Evolutionary conservation across 2,329 filamentous ascomycete genomes (phyloP).

Genomic region (Scedosporium apiospermum): DNA sequence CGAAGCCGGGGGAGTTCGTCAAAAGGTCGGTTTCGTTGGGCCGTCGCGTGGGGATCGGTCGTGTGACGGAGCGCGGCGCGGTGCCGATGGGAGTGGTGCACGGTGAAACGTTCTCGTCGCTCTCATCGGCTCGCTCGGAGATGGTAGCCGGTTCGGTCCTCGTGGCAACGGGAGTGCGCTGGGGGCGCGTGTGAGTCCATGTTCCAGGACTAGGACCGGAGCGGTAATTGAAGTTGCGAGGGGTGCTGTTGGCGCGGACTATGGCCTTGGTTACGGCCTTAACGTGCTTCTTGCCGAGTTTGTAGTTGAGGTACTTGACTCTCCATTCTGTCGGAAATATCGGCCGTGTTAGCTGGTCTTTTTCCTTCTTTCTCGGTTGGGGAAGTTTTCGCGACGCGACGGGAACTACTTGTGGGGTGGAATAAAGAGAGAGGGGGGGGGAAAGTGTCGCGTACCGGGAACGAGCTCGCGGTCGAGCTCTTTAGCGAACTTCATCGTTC

Average conservation of each 20-base stretch:
- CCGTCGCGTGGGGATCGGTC: constrained; percentile 6
- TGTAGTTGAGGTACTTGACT: constrained; percentile 90
- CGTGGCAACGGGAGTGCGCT: constrained; percentile 16
- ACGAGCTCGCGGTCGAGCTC: constrained; percentile 83
- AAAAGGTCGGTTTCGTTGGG: constrained; percentile 30
- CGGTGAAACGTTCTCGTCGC: not conserved
- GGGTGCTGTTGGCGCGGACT: constrained; percentile 47
- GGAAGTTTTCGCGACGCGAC: not conserved
- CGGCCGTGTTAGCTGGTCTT: not conserved
- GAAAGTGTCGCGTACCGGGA: constrained; percentile 46
- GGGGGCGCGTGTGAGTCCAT: constrained; percentile 16
- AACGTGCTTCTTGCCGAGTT: constrained; percentile 87
- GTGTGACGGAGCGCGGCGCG: not conserved
- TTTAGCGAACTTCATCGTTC: constrained; percentile 57
- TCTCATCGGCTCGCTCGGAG: not conserved
- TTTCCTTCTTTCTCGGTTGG: not conserved
- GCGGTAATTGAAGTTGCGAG: constrained; percentile 16
- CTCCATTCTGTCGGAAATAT: constrained; percentile 61
- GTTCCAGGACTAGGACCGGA: constrained; percentile 2
- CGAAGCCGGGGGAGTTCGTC: constrained; percentile 23
- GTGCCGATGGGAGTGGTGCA: not conserved
- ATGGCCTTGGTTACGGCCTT: constrained; percentile 73
- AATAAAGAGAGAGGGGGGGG: constrained; percentile 3
- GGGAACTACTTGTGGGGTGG: not conserved
- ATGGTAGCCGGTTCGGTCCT: constrained; percentile 10